Base-by-base conservation (phyloP, 177 flowering plant genomes). In the Vitis hybrid region DNA sequence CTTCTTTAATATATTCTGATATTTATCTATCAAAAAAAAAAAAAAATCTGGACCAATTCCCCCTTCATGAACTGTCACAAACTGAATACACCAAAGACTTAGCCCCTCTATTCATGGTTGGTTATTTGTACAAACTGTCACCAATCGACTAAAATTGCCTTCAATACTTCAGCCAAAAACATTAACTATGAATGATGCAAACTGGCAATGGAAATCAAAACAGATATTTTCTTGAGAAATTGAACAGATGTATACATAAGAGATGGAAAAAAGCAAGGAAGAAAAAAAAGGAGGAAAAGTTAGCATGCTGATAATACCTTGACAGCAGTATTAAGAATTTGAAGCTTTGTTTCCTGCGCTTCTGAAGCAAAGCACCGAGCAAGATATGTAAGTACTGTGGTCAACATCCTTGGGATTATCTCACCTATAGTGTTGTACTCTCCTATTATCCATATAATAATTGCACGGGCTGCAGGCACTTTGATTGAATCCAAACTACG, bases 391-490 rank as follows among this genome's bases (percentile, higher is more conserved):
- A 89, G 84, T 66, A 96, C 76, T 8, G 85, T 74, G 65, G 75
- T 70, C 75, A 91, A 70, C 78, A 87, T 85, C 80, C 70, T 85
- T 26, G 92, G 87, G 60, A 92, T 84, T 55, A 80, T 82, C 45
- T 74, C 74, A 26, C 99, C 98, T 48, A 87, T 62, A 63, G 84
- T 79, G 70, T 83, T 77, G 67, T 93, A 96, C 78, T 93, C 97
- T 60, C 99, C 98, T 71, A 91, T 72, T 80, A 96, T 87, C 97
- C 98, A 93, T 67, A 93, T 78, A 75, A 96, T 82, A 76, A 85
- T 79, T 69, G 97, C 94, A 63, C 99, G 97, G 34, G 95, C 97
- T 61, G 88, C 87, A 68, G 99, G 85, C 21, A 90, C 91, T 75
- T 79, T 87, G 74, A 92, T 86, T 19, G 87, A 79, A 80, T 93